Evolutionary conservation across 768 basidiomycete genomes (phyloP).

Genomic region (Auricularia sp.): DNA sequence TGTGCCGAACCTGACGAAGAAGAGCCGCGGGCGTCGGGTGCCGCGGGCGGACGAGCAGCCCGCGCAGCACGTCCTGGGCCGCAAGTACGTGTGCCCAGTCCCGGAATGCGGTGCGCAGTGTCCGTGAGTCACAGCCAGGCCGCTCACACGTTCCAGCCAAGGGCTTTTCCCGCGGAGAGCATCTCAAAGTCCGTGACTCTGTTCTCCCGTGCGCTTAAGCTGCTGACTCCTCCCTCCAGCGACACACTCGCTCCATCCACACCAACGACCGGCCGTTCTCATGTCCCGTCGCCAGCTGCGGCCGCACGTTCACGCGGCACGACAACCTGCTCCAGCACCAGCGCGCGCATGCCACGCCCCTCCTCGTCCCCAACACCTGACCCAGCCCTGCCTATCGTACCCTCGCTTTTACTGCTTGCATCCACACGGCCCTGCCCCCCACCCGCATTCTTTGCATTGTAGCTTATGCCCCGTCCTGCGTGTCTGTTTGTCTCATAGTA

Average conservation of each 20-base stretch:
- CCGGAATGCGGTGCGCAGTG: background rate
- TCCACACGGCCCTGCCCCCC: background rate
- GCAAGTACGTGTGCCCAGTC: constrained; percentile 2
- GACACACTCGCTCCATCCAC: background rate
- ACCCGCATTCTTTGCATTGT: background rate
- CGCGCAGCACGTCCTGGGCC: background rate
- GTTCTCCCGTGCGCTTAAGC: background rate
- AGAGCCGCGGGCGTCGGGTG: constrained; percentile 68
- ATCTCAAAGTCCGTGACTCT: background rate
- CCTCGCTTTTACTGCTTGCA: background rate
- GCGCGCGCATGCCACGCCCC: constrained; percentile 2
- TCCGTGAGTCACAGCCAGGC: background rate
- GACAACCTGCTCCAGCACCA: constrained; percentile 3
- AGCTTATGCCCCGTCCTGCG: background rate
- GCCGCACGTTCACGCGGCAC: background rate
- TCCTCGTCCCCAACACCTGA: background rate
- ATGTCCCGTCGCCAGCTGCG: background rate
- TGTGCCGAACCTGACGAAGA: constrained; percentile 71
- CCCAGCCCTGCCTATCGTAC: background rate
- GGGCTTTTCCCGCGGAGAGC: constrained; percentile 1
- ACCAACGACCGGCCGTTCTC: constrained; percentile 1
- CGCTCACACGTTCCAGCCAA: background rate
- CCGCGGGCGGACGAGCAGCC: constrained; percentile 23
- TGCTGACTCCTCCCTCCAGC: background rate
- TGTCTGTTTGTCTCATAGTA: background rate